Evolutionary conservation across 208 protist genomes (phyloP).

Genomic region (Leishmania gerbilli): DNA sequence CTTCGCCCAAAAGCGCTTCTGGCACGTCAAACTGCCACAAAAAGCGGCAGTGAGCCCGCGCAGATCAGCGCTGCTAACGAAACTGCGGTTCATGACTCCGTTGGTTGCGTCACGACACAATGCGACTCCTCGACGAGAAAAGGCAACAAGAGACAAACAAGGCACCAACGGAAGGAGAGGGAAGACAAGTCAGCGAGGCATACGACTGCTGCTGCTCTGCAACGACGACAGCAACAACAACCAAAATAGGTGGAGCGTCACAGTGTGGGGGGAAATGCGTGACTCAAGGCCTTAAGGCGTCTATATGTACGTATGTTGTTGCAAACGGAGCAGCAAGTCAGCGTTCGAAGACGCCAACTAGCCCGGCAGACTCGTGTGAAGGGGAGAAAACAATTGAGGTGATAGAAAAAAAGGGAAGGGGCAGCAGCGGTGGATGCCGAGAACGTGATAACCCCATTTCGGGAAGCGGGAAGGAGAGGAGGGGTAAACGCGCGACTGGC

Average conservation of each 20-base stretch:
- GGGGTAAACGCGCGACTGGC: background rate
- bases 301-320: background rate
- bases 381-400: background rate
- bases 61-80: conserved; percentile 63
- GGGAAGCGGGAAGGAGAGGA: background rate
- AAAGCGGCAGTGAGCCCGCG: conserved; percentile 35
- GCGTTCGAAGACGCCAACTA: background rate
- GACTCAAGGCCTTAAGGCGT: background rate
- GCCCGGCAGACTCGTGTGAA: background rate
- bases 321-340: background rate
- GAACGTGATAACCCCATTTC: background rate
- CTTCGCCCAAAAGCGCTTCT: conserved; percentile 88
- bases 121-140: background rate
- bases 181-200: background rate
- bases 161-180: background rate
- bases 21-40: conserved; percentile 34
- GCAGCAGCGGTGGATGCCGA: background rate
- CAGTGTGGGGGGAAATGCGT: background rate
- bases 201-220: background rate
- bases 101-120: background rate
- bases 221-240: background rate
- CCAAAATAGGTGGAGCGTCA: background rate
- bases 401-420: too few species aligned
- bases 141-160: conserved; percentile 14
- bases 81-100: conserved; percentile 50